Evolutionary conservation across 805 yeast genomes (phyloP), one percentile per base, ranked within the genome.

Genomic region (Nakazawaea ishiwadae): DNA sequence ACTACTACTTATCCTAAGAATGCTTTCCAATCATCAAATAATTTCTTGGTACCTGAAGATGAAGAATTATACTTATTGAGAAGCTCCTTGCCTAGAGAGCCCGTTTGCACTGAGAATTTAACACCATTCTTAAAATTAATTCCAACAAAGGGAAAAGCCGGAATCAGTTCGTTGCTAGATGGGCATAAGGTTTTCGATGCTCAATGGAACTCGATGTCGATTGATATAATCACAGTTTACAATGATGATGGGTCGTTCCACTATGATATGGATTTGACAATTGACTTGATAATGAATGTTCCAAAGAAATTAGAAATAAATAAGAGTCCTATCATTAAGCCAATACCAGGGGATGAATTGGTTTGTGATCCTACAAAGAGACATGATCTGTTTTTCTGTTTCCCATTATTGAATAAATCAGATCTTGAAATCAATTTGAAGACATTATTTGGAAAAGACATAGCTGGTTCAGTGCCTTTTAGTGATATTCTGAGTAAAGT

Each of bases 61-160:
- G 56, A 68, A 4, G 24, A 42, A 5, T 55, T 80, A 19, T 84
- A 68, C 52, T 61, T 82, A 16, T 56, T 90, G 48, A 71, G 95
- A 46, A 96, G 96, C 5, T 85, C 96, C 0, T 72, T 93, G 37
- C 96, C 99, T 1, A 77, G 91, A 47, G 99, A 93, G 56, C 96
- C 97, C 0, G 81, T 93, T 14, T 93, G 99, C 62, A 93, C 99
- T 0, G 99, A 93, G 59, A 93, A 93, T 62, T 70, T 93, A 55
- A 91, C 99, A 0, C 98, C 99, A 0, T 88, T 91, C 51, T 60
- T 93, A 47, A 90, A 89, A 56, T 67, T 93, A 46, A 69, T 93
- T 21, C 98, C 99, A 3, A 85, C 97, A 9, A 82, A 87, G 55
- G 97, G 96, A 2, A 84, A 81, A 57, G 80, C 95, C 0, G 99